These are phyloP conservation scores for Malus orientalis DNA, from an alignment of 306 rosid species.

Conservation along the genomic window DNA sequence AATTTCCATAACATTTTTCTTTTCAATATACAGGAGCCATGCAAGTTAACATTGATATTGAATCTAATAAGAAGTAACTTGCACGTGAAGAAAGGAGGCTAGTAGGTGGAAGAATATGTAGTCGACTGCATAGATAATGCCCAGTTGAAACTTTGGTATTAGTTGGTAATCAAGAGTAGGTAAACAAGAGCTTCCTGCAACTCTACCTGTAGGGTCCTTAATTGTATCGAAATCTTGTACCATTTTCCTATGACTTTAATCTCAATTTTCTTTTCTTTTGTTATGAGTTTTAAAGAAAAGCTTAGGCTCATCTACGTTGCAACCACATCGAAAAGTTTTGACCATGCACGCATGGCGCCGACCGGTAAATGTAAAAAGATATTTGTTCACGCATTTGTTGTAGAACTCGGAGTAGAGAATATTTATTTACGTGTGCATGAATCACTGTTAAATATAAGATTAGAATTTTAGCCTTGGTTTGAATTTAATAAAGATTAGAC, in stretches of 20 bases:
- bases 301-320: neutral
- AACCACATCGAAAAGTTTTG: too few species aligned
- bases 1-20: neutral
- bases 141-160: slow-evolving; percentile 19
- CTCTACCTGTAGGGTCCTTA: neutral
- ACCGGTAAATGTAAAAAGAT: neutral
- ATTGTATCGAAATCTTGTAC: neutral
- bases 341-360: too few species aligned
- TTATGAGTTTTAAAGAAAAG: neutral
- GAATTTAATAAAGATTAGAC: neutral
- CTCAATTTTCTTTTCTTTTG: neutral
- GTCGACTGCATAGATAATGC: slow-evolving; percentile 25
- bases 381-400: too few species aligned
- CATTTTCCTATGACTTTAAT: neutral
- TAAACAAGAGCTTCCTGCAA: slow-evolving; percentile 2
- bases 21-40: neutral
- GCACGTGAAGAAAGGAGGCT: neutral
- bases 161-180: slow-evolving; percentile 21
- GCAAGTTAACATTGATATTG: neutral
- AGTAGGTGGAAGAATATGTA: neutral
- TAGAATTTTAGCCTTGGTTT: neutral
- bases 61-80: neutral
- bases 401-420: too few species aligned
- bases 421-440: neutral
- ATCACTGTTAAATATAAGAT: too few species aligned